phyloP scores from a whole-genome alignment of 2,329 filamentous ascomycete species.

The Zopfia rhizophila region DNA sequence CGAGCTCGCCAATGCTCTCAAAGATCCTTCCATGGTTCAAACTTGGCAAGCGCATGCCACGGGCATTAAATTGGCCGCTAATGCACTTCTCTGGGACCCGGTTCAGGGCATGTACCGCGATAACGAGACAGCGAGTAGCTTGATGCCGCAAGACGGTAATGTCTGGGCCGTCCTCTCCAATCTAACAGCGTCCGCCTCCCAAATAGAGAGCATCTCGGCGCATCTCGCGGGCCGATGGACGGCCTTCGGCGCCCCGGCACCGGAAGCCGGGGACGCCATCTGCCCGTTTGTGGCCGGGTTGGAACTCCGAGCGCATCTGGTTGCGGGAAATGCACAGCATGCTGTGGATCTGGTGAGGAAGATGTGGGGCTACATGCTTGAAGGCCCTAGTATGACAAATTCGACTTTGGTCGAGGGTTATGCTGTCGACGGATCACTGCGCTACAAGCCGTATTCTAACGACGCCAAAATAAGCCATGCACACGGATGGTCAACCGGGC shows the following conservation, averaged over 20 bases:
- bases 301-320: conserved; percentile 58
- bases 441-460: conserved; percentile 62
- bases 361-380: conserved; percentile 67
- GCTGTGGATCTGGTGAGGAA: conserved; percentile 58
- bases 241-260: conserved; percentile 58
- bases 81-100: conserved; percentile 61
- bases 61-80: conserved; percentile 58
- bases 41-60: conserved; percentile 56
- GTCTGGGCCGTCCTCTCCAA: conserved; percentile 54
- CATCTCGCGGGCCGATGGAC: conserved; percentile 52
- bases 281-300: conserved; percentile 61
- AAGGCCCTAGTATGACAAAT: conserved; percentile 64
- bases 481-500: conserved; percentile 64
- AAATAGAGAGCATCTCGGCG: conserved; percentile 44
- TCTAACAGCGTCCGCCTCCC: conserved; percentile 43
- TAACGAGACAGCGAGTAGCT: conserved; percentile 62
- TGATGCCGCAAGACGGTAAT: conserved; percentile 62
- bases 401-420: conserved; percentile 65
- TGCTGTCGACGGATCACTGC: conserved; percentile 56
- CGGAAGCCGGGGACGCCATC: conserved; percentile 59
- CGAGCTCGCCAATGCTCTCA: conserved; percentile 60
- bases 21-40: conserved; percentile 53
- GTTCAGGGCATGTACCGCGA: conserved; percentile 63
- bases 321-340: conserved; percentile 51
- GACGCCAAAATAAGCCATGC: conserved; percentile 61